These are phyloP conservation scores for Aquilaria sinensis DNA, from an alignment of 345 rosid species.

Conservation along the genomic window DNA sequence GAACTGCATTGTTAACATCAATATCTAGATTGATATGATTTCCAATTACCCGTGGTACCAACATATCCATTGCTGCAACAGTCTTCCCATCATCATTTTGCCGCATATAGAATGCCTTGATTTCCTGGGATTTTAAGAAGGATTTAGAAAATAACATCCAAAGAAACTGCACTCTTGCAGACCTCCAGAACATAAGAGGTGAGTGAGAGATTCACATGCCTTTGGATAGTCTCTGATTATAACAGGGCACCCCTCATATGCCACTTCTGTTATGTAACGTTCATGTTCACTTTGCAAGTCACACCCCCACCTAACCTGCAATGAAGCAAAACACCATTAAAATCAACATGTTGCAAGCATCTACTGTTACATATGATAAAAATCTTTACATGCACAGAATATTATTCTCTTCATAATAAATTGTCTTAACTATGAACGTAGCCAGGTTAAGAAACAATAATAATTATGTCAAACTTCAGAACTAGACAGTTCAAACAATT, in stretches of 20 bases:
- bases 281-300: constrained; percentile 99
- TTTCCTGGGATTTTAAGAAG: constrained; percentile 47
- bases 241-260: constrained; percentile 80
- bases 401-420: too few species aligned
- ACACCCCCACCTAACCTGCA: constrained; percentile 91
- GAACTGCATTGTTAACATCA: background rate
- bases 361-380: too few species aligned
- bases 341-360: too few species aligned
- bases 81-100: constrained; percentile 96
- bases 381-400: too few species aligned
- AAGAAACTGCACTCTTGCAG: background rate
- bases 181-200: background rate
- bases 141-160: constrained; percentile 2
- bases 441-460: too few species aligned
- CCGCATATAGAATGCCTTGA: constrained; percentile 98
- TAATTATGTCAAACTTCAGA: too few species aligned
- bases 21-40: constrained; percentile 3
- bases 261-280: constrained; percentile 90
- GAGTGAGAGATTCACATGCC: constrained; percentile 26
- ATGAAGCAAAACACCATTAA: background rate
- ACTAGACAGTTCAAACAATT: too few species aligned
- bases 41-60: constrained; percentile 81
- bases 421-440: too few species aligned
- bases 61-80: constrained; percentile 98
- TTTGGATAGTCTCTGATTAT: constrained; percentile 94